Evolutionary conservation across 2,329 filamentous ascomycete genomes (phyloP), one percentile per base, ranked within the genome.

Genomic region (Penicillium vulpinum): DNA sequence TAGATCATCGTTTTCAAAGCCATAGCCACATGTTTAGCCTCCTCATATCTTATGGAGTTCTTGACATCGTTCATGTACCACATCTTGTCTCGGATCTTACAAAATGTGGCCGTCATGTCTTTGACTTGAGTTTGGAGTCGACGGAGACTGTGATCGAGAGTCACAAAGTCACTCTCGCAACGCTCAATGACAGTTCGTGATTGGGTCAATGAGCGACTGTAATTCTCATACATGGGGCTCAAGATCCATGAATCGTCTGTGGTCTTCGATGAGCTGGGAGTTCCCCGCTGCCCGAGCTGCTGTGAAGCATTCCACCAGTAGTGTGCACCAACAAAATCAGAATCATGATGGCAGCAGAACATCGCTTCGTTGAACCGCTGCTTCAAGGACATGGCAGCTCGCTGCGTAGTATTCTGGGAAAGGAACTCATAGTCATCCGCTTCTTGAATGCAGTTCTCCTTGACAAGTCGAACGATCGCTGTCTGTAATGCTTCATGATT

Each of bases 41-140:
- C 89, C 58, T 94, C 90, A 67, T 97, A 97, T 10, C 87, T 86
- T 47, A 87, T 89, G 4, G 94, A 97, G 67, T 93, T 92, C 60
- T 91, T 88, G 28, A 97, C 92, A 72, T 97, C 92, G 1, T 90
- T 93, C 58, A 94, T 90, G 72, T 96, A 99, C 94, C 94, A 99
- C 90, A 97, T 96, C 80, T 97, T 97, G 72, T 96, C 90, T 40
- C 94, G 86, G 38, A 97, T 81, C 22, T 88, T 87, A 56, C 87
- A 85, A 36, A 94, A 81, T 5, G 85, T 85, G 57, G 82, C 81
- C 81, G 91, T 89, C 84, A 91, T 90, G 5, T 85, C 81, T 39
- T 91, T 88, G 35, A 92, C 87, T 13, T 86, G 83, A 3, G 82
- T 83, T 66, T 93, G 90, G 46, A 92, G 87, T 3, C 89, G 85